phyloP scores from a whole-genome alignment of 2,329 filamentous ascomycete species.

The Ophioceras dolichostomum region DNA sequence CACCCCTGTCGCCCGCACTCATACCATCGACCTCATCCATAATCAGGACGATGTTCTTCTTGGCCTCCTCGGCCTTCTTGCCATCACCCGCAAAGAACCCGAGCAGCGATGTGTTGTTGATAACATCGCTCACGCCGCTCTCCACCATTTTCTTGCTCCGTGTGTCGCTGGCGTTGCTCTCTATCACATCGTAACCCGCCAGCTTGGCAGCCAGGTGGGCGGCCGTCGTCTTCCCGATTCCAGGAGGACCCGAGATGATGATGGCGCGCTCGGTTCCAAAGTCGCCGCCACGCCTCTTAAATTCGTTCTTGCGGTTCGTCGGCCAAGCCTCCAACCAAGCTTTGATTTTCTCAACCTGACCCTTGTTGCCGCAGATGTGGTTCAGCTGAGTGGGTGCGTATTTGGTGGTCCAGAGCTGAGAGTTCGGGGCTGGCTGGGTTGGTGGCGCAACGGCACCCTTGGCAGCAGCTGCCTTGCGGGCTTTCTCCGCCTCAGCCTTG shows the following conservation, averaged over 20 bases:
- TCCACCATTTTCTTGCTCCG: conserved; percentile 95
- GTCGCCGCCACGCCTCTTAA: conserved; percentile 73
- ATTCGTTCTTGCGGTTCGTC: conserved; percentile 65
- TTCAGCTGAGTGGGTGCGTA: conserved; percentile 77
- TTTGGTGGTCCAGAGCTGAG: conserved; percentile 83
- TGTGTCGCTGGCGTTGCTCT: conserved; percentile 92
- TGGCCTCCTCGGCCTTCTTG: conserved; percentile 64
- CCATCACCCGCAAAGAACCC: conserved; percentile 83
- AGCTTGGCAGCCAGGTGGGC: conserved; percentile 88
- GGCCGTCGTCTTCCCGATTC: conserved; percentile 95
- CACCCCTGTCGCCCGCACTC: conserved; percentile 92
- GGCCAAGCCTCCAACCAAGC: conserved; percentile 76
- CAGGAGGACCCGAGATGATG: conserved; percentile 88
- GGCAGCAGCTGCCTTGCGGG: conserved; percentile 35
- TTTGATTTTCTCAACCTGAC: conserved; percentile 78
- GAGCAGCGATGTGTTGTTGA: conserved; percentile 85
- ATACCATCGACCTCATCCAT: conserved; percentile 99
- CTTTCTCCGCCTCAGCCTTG: conserved; percentile 38
- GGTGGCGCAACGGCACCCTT: conserved; percentile 24
- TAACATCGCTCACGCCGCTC: conserved; percentile 71
- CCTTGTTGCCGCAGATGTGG: conserved; percentile 94
- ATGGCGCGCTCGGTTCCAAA: conserved; percentile 80
- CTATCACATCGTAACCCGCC: conserved; percentile 85
- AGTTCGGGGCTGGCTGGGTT: conserved; percentile 28
- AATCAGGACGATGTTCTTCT: conserved; percentile 90